Percentiles rank a stretch among this genome's conserved stretches.
These are phyloP conservation scores for Vaccinium darrowii DNA, from an alignment of 148 eudicot genomes.

Conservation along the genomic window DNA sequence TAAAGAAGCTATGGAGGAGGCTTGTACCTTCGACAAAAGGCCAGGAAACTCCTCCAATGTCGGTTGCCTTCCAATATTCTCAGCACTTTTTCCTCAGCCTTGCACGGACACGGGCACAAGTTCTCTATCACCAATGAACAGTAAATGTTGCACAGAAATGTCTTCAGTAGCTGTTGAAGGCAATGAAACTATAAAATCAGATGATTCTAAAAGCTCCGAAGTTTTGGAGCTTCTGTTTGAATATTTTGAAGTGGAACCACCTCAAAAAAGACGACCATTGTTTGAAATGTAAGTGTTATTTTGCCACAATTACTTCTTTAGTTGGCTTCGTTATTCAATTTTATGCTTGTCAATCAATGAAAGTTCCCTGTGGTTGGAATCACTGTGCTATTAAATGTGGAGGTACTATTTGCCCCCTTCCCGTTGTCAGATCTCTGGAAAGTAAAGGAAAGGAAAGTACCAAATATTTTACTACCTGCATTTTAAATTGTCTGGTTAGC, in stretches of 20 bases:
- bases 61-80: conserved; percentile 14
- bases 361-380: background rate
- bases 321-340: background rate
- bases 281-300: conserved; percentile 37
- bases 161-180: conserved; percentile 6
- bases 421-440: background rate
- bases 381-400: background rate
- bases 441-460: background rate
- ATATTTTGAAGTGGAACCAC: conserved; percentile 57
- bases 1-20: background rate
- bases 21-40: background rate
- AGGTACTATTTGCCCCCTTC: background rate
- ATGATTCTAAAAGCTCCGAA: conserved; percentile 13
- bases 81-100: conserved; percentile 30
- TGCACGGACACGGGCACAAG: background rate
- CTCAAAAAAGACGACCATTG: conserved; percentile 43
- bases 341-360: background rate
- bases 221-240: conserved; percentile 45
- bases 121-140: conserved; percentile 8
- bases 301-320: background rate
- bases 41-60: background rate
- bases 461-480: background rate
- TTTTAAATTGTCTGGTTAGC: background rate
- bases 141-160: background rate
- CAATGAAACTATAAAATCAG: background rate